Percentiles rank a stretch among this genome's conserved stretches.
Conservation (phyloP, 306 rosid genomes). For the Rosa lucieae region DNA sequence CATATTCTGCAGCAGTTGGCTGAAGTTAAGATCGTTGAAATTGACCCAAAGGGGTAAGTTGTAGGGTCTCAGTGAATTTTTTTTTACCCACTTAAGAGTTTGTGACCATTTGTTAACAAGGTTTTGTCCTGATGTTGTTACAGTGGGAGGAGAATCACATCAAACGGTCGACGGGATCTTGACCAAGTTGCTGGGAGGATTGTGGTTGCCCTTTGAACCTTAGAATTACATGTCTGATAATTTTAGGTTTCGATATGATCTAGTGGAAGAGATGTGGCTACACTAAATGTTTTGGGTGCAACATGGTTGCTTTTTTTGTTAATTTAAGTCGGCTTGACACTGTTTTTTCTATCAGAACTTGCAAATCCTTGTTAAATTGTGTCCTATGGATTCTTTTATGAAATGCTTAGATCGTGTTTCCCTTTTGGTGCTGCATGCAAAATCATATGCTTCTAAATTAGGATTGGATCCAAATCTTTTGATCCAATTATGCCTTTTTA, state of each 20-base stretch:
- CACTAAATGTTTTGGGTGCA: neutral
- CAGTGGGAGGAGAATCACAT: slow-evolving; percentile 62
- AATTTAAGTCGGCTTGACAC: slow-evolving; percentile 6
- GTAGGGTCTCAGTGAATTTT: neutral
- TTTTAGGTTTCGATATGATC: slow-evolving; percentile 16
- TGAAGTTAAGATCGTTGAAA: slow-evolving; percentile 34
- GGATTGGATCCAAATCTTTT: neutral
- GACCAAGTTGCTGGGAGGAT: slow-evolving; percentile 71
- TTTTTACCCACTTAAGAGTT: neutral
- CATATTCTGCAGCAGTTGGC: slow-evolving; percentile 51
- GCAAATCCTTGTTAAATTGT: neutral
- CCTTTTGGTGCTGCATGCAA: neutral
- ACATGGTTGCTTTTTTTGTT: slow-evolving; percentile 3
- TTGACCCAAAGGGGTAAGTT: slow-evolving; percentile 53
- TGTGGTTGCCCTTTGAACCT: slow-evolving; percentile 44
- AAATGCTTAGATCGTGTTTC: neutral
- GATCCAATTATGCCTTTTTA: neutral
- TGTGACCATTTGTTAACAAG: neutral
- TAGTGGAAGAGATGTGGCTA: slow-evolving; percentile 19
- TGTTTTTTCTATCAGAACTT: neutral
- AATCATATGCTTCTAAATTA: neutral
- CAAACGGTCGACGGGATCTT: slow-evolving; percentile 53
- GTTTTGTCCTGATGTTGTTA: neutral
- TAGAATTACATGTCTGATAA: slow-evolving; percentile 1
- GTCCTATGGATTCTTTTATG: neutral